A percentile compares a stretch with the other conserved stretches of the same genome.
phyloP scores from a whole-genome alignment of 1,139 yeast genomes.

The Blastobotrys arbuscula region DNA sequence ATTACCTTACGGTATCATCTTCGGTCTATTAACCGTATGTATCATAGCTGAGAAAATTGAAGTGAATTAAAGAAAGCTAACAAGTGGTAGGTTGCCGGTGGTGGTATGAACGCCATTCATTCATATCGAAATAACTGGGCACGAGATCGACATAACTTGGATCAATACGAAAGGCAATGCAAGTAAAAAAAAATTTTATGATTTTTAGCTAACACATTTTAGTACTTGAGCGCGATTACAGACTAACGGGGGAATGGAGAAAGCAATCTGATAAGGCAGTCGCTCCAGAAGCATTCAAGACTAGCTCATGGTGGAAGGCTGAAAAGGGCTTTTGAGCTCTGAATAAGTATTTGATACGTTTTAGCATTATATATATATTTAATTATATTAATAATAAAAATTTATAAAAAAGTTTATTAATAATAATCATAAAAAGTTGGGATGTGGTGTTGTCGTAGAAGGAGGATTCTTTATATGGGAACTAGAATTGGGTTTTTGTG shows the following conservation, averaged over 20 bases:
- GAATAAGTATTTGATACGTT: neutral
- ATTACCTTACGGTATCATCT: constrained; percentile 60
- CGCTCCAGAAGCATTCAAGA: constrained; percentile 70
- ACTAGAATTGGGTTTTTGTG: too few relatives aligned
- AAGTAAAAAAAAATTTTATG: constrained; percentile 17
- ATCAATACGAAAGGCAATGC: constrained; percentile 50
- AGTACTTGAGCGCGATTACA: constrained; percentile 65
- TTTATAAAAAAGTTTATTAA: too few relatives aligned
- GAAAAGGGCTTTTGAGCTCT: constrained; percentile 14
- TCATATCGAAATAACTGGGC: constrained; percentile 48
- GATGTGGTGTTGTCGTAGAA: too few relatives aligned
- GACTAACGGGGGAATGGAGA: constrained; percentile 67
- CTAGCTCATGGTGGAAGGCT: constrained; percentile 45
- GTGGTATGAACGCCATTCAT: constrained; percentile 44
- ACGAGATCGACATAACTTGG: constrained; percentile 53
- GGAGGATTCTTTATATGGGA: too few relatives aligned
- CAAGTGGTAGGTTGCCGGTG: constrained; percentile 42
- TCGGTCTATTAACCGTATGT: constrained; percentile 35
- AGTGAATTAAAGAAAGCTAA: neutral
- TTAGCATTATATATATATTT: neutral
- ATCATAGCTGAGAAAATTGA: constrained; percentile 25
- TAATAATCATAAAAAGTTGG: too few relatives aligned
- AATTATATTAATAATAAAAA: too few relatives aligned
- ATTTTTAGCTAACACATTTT: constrained; percentile 16
- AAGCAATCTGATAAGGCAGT: constrained; percentile 62